These are phyloP conservation scores for Quercus tomentella DNA, from an alignment of 331 rosid genomes.

Conservation along the genomic window DNA sequence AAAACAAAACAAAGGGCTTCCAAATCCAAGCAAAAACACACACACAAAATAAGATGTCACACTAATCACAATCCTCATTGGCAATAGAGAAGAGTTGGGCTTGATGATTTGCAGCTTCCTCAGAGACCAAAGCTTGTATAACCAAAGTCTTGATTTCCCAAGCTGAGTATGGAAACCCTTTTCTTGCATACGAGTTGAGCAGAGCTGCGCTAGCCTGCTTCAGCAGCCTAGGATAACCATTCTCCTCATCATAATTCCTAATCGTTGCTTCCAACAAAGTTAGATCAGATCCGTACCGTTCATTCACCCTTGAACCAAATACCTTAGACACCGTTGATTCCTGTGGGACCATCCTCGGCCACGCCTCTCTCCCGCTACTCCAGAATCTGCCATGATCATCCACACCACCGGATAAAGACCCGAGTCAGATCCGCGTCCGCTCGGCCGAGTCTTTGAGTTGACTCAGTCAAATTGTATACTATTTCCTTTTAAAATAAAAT, in stretches of 20 bases:
- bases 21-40: background rate
- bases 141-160: slow-evolving; percentile 91
- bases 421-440: background rate
- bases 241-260: slow-evolving; percentile 41
- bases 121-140: slow-evolving; percentile 64
- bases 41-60: background rate
- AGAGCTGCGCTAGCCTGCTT: slow-evolving; percentile 76
- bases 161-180: slow-evolving; percentile 56
- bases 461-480: background rate
- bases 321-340: slow-evolving; percentile 69
- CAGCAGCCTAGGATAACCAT: slow-evolving; percentile 50
- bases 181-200: slow-evolving; percentile 67
- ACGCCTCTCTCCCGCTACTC: slow-evolving; percentile 68
- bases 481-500: no score
- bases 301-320: slow-evolving; percentile 69
- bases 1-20: background rate
- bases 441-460: background rate
- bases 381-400: slow-evolving; percentile 40
- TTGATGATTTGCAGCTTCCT: slow-evolving; percentile 47
- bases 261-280: slow-evolving; percentile 65
- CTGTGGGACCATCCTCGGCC: slow-evolving; percentile 93
- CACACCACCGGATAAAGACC: background rate
- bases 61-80: slow-evolving; percentile 47
- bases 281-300: slow-evolving; percentile 72
- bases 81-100: slow-evolving; percentile 57